Conservation (phyloP, 2,329 filamentous ascomycete genomes). For the Pyrenophora tritici-repentis region DNA sequence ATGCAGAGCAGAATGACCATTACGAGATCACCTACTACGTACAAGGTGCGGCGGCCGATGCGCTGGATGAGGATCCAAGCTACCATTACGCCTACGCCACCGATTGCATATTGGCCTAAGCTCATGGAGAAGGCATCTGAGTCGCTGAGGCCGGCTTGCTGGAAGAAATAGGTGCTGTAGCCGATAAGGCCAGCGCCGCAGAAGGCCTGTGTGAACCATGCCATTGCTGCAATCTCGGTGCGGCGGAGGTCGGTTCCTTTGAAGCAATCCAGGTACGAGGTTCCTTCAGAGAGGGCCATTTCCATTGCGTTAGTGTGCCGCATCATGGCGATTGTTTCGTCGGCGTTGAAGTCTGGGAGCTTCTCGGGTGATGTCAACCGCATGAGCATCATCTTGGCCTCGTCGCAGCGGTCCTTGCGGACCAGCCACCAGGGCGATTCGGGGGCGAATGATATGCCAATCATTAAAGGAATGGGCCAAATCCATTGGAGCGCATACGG, state of each 20-base stretch:
- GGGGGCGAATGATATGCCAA: conserved; percentile 70
- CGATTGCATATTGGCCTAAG: conserved; percentile 63
- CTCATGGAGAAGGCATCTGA: conserved; percentile 52
- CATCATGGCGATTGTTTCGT: conserved; percentile 81
- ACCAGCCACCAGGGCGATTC: conserved; percentile 78
- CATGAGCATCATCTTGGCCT: conserved; percentile 68
- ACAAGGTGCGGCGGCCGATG: conserved; percentile 74
- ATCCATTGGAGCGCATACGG: conserved; percentile 75
- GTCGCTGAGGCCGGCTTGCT: conserved; percentile 53
- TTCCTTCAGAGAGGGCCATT: conserved; percentile 67
- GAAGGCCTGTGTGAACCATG: conserved; percentile 54
- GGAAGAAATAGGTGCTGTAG: conserved; percentile 54
- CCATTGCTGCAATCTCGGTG: conserved; percentile 69
- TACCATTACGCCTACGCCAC: conserved; percentile 69
- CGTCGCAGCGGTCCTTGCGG: conserved; percentile 65
- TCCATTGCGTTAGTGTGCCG: conserved; percentile 83
- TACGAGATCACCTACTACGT: conserved; percentile 67
- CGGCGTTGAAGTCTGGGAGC: conserved; percentile 49
- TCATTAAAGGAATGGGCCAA: conserved; percentile 71
- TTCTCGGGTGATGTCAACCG: conserved; percentile 63
- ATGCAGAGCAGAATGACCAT: conserved; percentile 70
- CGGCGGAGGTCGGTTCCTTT: conserved; percentile 77
- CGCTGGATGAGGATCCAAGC: conserved; percentile 81
- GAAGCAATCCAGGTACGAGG: conserved; percentile 83
- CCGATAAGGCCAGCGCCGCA: conserved; percentile 44